Base-by-base conservation (phyloP, 192 early-diverging fungal genomes). In the Coemansia sp. region DNA sequence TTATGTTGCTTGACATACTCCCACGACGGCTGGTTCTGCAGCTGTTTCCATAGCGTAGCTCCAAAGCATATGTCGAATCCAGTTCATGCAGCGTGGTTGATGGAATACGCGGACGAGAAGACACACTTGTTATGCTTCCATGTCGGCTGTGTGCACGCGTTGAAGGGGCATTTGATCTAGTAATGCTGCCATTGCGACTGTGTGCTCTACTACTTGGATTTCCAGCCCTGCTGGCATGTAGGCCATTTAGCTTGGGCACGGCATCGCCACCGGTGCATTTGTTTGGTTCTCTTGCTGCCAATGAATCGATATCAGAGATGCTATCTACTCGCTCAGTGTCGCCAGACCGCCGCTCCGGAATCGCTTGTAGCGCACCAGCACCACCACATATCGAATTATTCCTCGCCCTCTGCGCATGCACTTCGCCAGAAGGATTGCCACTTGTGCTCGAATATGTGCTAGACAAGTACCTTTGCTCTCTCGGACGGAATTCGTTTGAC, bases 141-240 rank as follows among this genome's bases (percentile, higher is more conserved):
- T 60, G 72, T 18, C 72, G 68, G 59, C 78, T 80, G 60, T 80
- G 78, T 4, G 58, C 68, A 15, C 69, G 72, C 8, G 71, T 74
- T 8, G 29, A 59, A 7, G 60, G 35, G 1, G 61, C 72, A 21
- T 63, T 58, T 12, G 72, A 59, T 34, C 62, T 70, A 7, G 37
- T 31, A 9, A 72, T 51, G 37, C 78, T 68, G 21, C 45, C 62
- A 59, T 67, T 61, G 7, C 76, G 63, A 51, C 67, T 72, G 42
- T 72, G 71, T 1, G 37, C 30, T 16, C 70, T 59, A 28, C 76
- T 66, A 39, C 66, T 49, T 35, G 31, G 4, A 57, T 57, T 57
- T 57, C 29, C 55, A 20, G 28, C n/a, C 7, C 18, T 57, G 8
- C 16, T 31, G 28, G n/a, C 55, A 3, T n/a, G 30, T 7, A 34